Conservation (phyloP, 108 stramenopile genomes). For the Cylindrotheca closterium region DNA sequence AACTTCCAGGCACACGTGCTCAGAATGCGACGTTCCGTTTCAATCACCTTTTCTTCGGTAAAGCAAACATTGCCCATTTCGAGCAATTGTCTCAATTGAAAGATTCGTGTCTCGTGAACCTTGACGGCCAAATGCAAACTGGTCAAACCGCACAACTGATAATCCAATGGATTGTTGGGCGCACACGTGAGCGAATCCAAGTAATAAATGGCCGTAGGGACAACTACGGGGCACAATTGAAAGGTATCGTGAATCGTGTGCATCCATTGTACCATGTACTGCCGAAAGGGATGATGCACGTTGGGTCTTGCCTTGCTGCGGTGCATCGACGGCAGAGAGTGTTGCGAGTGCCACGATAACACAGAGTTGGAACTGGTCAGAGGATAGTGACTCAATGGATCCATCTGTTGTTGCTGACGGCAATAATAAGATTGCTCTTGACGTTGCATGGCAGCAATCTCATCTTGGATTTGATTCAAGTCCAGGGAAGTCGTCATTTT, state of each 20-base stretch:
- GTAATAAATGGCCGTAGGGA: conserved; percentile 25
- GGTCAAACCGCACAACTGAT: conserved; percentile 12
- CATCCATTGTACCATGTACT: conserved; percentile 23
- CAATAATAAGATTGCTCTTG: not conserved
- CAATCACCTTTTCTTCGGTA: not conserved
- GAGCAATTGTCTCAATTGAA: conserved; percentile 20
- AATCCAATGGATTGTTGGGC: not conserved
- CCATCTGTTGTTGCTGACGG: no score
- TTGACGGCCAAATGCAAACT: conserved; percentile 19
- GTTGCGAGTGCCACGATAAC: no score
- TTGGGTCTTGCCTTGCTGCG: not conserved
- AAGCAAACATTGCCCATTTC: conserved; percentile 13
- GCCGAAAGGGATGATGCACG: not conserved
- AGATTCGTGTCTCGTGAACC: conserved; percentile 31
- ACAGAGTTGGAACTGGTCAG: no score
- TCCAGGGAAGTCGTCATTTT: no score
- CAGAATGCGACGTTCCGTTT: conserved; percentile 9
- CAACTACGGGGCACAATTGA: conserved; percentile 14
- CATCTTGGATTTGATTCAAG: not conserved
- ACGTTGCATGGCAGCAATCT: not conserved
- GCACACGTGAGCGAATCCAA: conserved; percentile 7
- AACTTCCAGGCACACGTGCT: conserved; percentile 13
- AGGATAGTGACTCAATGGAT: no score
- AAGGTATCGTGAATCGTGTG: conserved; percentile 12
- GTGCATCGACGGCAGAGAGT: no score